Percentiles rank a stretch among this genome's conserved stretches.
Evolutionary conservation across 2,329 filamentous ascomycete genomes (phyloP).

Genomic region (Trichoderma semiorbis): DNA sequence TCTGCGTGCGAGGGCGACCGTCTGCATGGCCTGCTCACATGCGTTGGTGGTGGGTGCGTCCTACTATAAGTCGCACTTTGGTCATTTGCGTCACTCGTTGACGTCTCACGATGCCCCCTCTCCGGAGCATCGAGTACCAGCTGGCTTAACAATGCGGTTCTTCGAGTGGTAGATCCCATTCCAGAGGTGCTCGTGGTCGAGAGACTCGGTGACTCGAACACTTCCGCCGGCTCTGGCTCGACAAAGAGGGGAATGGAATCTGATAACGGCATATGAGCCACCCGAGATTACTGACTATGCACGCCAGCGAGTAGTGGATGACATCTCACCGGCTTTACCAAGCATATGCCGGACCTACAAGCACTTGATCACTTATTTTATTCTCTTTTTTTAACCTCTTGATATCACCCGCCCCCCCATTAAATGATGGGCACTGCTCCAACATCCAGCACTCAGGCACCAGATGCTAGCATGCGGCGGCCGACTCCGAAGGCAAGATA

Average conservation of each 20-base stretch:
- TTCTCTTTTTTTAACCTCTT: background rate
- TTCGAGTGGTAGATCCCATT: background rate
- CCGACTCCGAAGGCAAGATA: background rate
- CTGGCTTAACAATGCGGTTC: background rate
- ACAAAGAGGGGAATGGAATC: background rate
- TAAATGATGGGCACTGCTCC: background rate
- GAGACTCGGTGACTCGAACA: background rate
- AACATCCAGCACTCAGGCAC: constrained; percentile 1
- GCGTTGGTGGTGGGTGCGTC: background rate
- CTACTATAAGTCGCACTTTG: background rate
- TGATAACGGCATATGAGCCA: background rate
- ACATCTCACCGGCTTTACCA: background rate
- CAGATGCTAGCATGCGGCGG: background rate
- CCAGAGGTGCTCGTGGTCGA: background rate
- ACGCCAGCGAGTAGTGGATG: background rate
- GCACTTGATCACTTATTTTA: background rate
- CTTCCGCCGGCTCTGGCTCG: background rate
- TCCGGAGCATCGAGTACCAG: background rate
- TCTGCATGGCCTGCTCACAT: constrained; percentile 11
- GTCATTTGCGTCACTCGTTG: constrained; percentile 11
- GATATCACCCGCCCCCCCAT: background rate
- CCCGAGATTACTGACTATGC: background rate
- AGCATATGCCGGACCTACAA: background rate
- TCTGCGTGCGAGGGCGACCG: background rate
- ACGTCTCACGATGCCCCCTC: constrained; percentile 12